Percentiles rank a stretch among this genome's conserved stretches.
Conservation (phyloP, 108 stramenopile genomes). For the Poteriospumella lacustris region DNA sequence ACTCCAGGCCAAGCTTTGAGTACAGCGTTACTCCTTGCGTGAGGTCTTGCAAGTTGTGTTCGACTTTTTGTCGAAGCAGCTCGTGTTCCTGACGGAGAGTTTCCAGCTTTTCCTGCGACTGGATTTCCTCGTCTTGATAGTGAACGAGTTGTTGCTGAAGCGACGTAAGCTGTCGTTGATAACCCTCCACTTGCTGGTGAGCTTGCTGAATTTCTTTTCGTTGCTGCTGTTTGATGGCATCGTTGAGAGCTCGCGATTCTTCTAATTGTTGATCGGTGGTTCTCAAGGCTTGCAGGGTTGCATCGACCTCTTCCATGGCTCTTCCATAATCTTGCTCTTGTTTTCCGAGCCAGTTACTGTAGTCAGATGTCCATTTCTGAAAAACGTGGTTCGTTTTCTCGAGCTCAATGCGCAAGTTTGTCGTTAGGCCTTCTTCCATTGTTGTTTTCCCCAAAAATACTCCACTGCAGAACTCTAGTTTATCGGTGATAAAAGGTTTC, state of each 20-base stretch:
- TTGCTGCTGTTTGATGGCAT: slow-evolving; percentile 15
- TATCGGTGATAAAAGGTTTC: too few species aligned
- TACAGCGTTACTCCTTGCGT: neutral
- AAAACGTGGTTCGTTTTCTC: neutral
- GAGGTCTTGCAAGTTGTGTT: neutral
- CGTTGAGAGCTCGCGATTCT: neutral
- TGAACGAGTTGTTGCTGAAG: neutral
- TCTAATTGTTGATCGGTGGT: neutral
- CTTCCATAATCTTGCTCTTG: neutral
- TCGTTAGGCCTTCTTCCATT: too few species aligned
- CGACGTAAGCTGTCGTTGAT: too few species aligned
- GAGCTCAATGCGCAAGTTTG: neutral
- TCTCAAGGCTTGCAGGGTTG: neutral
- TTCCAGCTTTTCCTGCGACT: neutral
- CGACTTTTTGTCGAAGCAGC: neutral
- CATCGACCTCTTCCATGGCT: neutral
- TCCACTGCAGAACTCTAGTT: too few species aligned
- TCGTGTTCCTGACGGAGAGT: neutral
- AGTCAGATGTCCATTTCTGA: neutral
- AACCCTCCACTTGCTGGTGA: too few species aligned
- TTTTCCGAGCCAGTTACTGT: neutral
- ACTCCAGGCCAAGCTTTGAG: slow-evolving; percentile 1
- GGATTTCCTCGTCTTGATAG: neutral
- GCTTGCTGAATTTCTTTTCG: slow-evolving; percentile 6
- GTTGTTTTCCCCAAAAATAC: too few species aligned